Evolutionary conservation across 2,329 filamentous ascomycete genomes (phyloP).

Genomic region (Pyricularia sp.): DNA sequence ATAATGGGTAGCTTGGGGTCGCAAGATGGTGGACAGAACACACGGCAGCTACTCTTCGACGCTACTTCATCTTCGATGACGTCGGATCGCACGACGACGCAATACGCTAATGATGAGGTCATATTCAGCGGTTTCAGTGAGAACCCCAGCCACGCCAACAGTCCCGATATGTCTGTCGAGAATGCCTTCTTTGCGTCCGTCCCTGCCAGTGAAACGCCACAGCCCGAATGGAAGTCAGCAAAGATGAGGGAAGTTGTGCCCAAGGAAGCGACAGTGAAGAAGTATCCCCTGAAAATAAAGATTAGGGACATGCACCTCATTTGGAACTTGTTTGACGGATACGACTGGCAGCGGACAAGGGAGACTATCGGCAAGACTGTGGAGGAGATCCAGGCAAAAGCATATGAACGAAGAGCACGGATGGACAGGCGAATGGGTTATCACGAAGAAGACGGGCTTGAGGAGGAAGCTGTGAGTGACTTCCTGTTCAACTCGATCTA

Average conservation of each 20-base stretch:
- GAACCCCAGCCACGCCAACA: background rate
- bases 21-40: conserved; percentile 18
- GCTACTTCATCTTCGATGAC: conserved; percentile 22
- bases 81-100: conserved; percentile 28
- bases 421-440: conserved; percentile 45
- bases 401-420: conserved; percentile 61
- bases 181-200: conserved; percentile 68
- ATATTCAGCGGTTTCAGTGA: conserved; percentile 35
- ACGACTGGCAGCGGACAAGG: conserved; percentile 86
- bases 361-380: conserved; percentile 83
- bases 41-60: conserved; percentile 37
- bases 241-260: conserved; percentile 60
- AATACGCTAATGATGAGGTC: conserved; percentile 32
- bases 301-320: conserved; percentile 87
- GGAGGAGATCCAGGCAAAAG: conserved; percentile 74
- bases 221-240: conserved; percentile 71
- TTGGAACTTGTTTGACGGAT: conserved; percentile 97
- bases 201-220: conserved; percentile 52
- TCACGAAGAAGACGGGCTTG: conserved; percentile 52
- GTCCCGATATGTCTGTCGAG: conserved; percentile 55
- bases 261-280: conserved; percentile 38
- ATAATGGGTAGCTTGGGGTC: background rate
- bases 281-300: conserved; percentile 65
- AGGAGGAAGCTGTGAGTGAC: conserved; percentile 79
- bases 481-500: conserved; percentile 99